A percentile compares a stretch with the other conserved stretches of the same genome.
phyloP scores from a whole-genome alignment of 768 basidiomycete species.

The Russula vinacea region DNA sequence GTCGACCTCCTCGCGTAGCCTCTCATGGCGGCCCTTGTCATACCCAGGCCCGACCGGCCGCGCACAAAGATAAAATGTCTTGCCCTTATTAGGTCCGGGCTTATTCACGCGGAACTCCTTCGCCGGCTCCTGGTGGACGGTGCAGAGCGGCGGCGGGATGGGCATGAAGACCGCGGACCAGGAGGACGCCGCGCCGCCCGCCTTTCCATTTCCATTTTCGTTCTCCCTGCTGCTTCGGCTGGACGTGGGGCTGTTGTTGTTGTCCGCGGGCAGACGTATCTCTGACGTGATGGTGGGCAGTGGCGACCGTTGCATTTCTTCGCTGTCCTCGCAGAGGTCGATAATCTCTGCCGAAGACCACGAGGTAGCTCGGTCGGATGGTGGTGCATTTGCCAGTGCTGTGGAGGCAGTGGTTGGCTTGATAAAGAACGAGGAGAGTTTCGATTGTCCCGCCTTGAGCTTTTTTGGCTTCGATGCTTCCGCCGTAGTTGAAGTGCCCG shows the following conservation, averaged over 20 bases:
- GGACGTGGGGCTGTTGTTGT: not conserved
- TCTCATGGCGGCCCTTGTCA: slow-evolving; percentile 69
- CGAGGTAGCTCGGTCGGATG: not conserved
- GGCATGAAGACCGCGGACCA: slow-evolving; percentile 75
- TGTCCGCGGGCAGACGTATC: slow-evolving; percentile 5
- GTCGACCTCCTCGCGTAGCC: slow-evolving; percentile 75
- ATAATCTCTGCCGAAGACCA: slow-evolving; percentile 28
- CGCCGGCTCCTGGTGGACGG: slow-evolving; percentile 69
- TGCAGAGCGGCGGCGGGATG: slow-evolving; percentile 63
- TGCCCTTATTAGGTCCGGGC: slow-evolving; percentile 81
- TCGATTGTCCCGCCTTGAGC: slow-evolving; percentile 35
- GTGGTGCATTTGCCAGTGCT: slow-evolving; percentile 7
- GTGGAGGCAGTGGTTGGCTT: slow-evolving; percentile 27
- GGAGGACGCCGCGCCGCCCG: slow-evolving; percentile 46
- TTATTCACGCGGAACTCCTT: slow-evolving; percentile 83
- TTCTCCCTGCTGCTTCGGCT: slow-evolving; percentile 44
- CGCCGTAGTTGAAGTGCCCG: not conserved
- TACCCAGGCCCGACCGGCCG: slow-evolving; percentile 89
- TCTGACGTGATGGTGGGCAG: slow-evolving; percentile 22
- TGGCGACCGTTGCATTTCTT: slow-evolving; percentile 19
- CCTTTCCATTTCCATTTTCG: slow-evolving; percentile 50
- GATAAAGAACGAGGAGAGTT: slow-evolving; percentile 39
- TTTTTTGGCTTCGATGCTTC: slow-evolving; percentile 33
- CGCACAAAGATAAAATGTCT: slow-evolving; percentile 75
- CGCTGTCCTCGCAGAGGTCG: slow-evolving; percentile 34